Base-by-base conservation (phyloP, 805 yeast genomes). In the Wickerhamomyces queroliae region DNA sequence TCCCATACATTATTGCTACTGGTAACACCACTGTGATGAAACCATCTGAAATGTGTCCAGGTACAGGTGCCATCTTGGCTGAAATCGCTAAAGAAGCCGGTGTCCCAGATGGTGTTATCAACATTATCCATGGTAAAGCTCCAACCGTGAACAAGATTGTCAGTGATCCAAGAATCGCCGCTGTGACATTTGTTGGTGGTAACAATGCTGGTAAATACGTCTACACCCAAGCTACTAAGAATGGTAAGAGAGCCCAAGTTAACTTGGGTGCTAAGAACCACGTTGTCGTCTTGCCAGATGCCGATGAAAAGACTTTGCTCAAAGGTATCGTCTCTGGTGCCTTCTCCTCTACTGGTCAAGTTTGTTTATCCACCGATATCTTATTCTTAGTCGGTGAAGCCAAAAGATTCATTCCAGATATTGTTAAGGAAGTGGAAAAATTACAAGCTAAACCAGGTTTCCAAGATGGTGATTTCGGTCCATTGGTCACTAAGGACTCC, bases 271-370 rank as follows among this genome's bases (percentile, higher is more conserved):
- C 90, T 34, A 83, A 83, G 65, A 83, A 83, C 69, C 91, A 83
- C 61, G 73, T 83, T 53, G 72, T 83, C 40, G 76, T 83, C 15
- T 65, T 80, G 46, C 87, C 89, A 15, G 90, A 83, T 52, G 87
- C 88, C 35, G 75, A 80, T 62, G 75, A 77, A 59, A 61, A 65
- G 45, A 76, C 76, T 45, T 74, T 84, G 36, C 64, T 83, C 49
- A 78, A 76, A 55, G 80, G 84, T 40, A 64, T 83, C 35, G 78
- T 70, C 42, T 83, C 87, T 36, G 88, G 90, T 39, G 85, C 88
- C 19, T 83, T 83, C 60, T 88, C 90, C 24, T 89, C 90, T 37
- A 89, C 90, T 16, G 91, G 90, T 45, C 91, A 83, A 69, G 76
- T 89, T 57, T 83, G 91, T 64, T 78, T 83, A 84, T 85, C 87